A percentile compares a stretch with the other conserved stretches of the same genome.
Evolutionary conservation across 2,329 filamentous ascomycete genomes (phyloP).

Genomic region (Fusarium sp.): DNA sequence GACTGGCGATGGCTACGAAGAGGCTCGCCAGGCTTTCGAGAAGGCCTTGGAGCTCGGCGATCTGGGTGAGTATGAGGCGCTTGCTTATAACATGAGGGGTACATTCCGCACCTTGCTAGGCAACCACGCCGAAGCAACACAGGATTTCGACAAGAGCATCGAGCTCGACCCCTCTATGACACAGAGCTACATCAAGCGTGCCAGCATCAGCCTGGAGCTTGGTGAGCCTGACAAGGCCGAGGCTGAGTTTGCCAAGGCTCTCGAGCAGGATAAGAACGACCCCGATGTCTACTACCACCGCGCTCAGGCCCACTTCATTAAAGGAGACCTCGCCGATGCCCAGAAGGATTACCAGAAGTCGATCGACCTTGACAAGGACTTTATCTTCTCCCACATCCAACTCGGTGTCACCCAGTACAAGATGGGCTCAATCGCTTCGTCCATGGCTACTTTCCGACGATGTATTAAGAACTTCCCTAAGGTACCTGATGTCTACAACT

Average conservation of each 20-base stretch:
- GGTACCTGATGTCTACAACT: constrained; percentile 98
- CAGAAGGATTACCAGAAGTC: constrained; percentile 99
- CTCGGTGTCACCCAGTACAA: constrained; percentile 99
- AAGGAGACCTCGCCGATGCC: constrained; percentile 90
- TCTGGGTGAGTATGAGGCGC: constrained; percentile 84
- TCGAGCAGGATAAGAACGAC: constrained; percentile 86
- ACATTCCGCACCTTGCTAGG: constrained; percentile 95
- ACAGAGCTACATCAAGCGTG: constrained; percentile 98
- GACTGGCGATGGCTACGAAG: constrained; percentile 91
- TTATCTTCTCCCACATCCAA: constrained; percentile 99
- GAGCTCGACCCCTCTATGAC: constrained; percentile 88
- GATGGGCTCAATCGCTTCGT: constrained; percentile 97
- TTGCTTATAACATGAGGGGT: constrained; percentile 95
- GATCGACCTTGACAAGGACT: constrained; percentile 93
- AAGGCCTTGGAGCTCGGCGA: constrained; percentile 86
- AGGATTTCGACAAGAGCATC: constrained; percentile 91
- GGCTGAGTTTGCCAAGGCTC: constrained; percentile 86
- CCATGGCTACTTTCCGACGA: constrained; percentile 97
- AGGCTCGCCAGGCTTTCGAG: constrained; percentile 87
- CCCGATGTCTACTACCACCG: constrained; percentile 99
- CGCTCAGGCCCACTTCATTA: constrained; percentile 97
- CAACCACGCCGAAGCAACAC: constrained; percentile 83
- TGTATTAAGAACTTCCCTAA: constrained; percentile 99
- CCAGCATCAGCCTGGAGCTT: constrained; percentile 96
- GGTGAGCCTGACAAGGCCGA: constrained; percentile 89